Evolutionary conservation across 345 rosid species (phyloP), one percentile per base, ranked within the genome.

Genomic region (Hibiscus mutabilis): DNA sequence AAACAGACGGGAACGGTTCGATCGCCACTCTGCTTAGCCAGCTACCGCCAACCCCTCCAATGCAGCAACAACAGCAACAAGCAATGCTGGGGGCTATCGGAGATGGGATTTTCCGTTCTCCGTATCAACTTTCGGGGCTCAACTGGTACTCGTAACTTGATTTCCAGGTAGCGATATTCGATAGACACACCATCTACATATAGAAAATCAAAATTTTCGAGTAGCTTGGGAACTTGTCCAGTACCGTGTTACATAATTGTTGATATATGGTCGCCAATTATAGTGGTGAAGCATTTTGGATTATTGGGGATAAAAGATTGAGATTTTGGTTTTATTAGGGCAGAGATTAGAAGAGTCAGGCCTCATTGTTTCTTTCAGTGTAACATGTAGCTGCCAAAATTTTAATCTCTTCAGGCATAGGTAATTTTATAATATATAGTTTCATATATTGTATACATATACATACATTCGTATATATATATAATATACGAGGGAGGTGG

Each of bases 131-230:
- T 55, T 53, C 88, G 5, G 93, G 92, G 64, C 74, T 91, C 73
- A 93, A 89, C 79, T 91, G 98, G 97, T 88, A 81, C 77, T 68
- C 91, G 61, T 90, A 82, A 73, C 73, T 59, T 64, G 47, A 75
- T 73, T n/a, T 79, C 33, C 51, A 71, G 64, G 73, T 57, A 58
- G 37, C 62, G 61, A 58, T 57, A 56, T 33, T 51, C 58, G 6
- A 42, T 58, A 44, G 21, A 70, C 42, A 65, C 25, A 27, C 16
- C 9, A 14, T 12, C 12, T 16, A 55, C 6, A 8, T n/a, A 66
- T 29, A 40, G 37, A 19, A 63, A 31, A 14, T n/a, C 49, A 49
- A 19, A 74, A 68, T 53, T 60, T 67, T 57, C 58, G 1, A 27
- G 25, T 52, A 24, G 35, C 69, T 63, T 15, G 76, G 66, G 52